Evolutionary conservation across 2,329 filamentous ascomycete genomes (phyloP), one percentile per base, ranked within the genome.

Genomic region (Aspergillus piperis): DNA sequence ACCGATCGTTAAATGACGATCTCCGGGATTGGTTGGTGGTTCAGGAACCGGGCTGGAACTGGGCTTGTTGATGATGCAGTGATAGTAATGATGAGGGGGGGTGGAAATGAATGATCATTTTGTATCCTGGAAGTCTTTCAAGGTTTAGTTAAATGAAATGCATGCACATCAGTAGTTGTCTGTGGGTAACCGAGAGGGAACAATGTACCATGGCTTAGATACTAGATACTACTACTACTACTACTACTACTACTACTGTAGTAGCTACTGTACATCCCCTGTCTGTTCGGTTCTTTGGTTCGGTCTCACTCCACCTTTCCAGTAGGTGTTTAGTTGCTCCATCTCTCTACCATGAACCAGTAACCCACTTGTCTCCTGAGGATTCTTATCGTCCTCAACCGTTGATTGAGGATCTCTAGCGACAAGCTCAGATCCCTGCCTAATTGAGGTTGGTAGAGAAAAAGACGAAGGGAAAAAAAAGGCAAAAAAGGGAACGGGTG

Each of bases 361-460:
- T 27, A 32, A 54, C 11, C 27, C 53, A n/a, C n/a, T 25, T 25
- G 13, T 5, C 27, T 36, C 13, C 36, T 23, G 39, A 17, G 25
- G 42, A 53, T 54, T 44, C 53, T 55, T 55, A 55, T 55, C 53
- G 10, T n/a, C 32, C 15, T 19, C n/a, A 59, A 59, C 50, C 32
- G 32, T 36, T 36, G 53, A 56, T 57, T 48, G 60, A 54, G 25
- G 50, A 59, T 62, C 59, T 38, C 57, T 53, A 57, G 39, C 51
- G 55, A 58, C 47, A 17, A 36, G 55, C 36, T 60, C 62, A 32
- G 63, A 64, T 64, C 63, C 48, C 55, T 64, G 50, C 63, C 61
- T 36, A 27, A 55, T 64, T 57, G 42, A 61, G 63, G 11, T 25
- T 59, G 54, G 54, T 39, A 51, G 25, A 49, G 51, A 50, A 55